A percentile compares a stretch with the other conserved stretches of the same genome.
Conservation (phyloP, 1,284 basidiomycete species). For the Coriolopsis trogii region DNA sequence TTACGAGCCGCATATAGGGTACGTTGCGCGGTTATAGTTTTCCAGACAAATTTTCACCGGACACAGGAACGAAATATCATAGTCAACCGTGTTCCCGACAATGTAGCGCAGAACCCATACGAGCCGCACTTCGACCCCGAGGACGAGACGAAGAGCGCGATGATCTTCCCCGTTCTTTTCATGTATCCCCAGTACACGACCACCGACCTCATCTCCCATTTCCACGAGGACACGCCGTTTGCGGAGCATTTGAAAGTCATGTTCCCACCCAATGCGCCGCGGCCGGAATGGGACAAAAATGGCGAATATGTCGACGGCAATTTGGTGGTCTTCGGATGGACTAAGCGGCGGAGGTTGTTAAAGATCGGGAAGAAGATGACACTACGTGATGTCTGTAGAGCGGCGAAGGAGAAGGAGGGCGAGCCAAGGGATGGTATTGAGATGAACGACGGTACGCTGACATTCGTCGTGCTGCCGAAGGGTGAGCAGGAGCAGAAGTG, state of each 20-base stretch:
- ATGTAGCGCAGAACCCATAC: constrained; percentile 55
- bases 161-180: constrained; percentile 89
- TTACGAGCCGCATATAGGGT: constrained; percentile 67
- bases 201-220: constrained; percentile 87
- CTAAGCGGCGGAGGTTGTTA: constrained; percentile 73
- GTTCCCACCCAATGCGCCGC: constrained; percentile 72
- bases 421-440: constrained; percentile 80
- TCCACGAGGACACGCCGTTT: constrained; percentile 87
- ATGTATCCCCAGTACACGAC: constrained; percentile 90
- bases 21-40: constrained; percentile 16
- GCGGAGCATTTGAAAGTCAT: constrained; percentile 77
- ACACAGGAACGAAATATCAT: constrained; percentile 69
- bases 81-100: constrained; percentile 59
- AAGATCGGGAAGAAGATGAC: constrained; percentile 92
- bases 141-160: constrained; percentile 54
- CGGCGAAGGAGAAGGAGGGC: constrained; percentile 61
- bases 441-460: constrained; percentile 84
- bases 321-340: constrained; percentile 85
- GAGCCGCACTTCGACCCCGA: constrained; percentile 65
- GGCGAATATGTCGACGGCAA: constrained; percentile 73
- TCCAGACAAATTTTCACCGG: too few species aligned
- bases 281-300: constrained; percentile 78
- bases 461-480: constrained; percentile 85
- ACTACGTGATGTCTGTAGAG: constrained; percentile 74
- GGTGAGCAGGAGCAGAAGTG: constrained; percentile 84